Evolutionary conservation across 2,329 filamentous ascomycete species (phyloP).

Genomic region (Aspergillus awamori): DNA sequence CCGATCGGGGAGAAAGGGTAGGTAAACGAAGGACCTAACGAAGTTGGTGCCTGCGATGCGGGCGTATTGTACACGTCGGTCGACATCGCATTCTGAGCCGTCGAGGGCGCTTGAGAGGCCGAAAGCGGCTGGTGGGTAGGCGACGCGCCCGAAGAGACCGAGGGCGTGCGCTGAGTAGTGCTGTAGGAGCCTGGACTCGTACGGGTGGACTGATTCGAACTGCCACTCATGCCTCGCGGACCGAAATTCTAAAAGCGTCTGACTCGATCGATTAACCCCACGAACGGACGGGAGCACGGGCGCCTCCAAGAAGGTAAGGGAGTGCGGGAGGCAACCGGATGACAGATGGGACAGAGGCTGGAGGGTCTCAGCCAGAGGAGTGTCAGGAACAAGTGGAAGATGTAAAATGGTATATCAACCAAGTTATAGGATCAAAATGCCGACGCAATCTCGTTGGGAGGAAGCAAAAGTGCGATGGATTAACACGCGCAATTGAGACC

Average conservation of each 20-base stretch:
- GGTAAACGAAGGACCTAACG: slow-evolving; percentile 39
- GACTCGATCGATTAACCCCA: slow-evolving; percentile 17
- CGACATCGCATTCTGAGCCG: slow-evolving; percentile 48
- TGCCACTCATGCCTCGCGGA: slow-evolving; percentile 45
- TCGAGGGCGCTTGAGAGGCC: slow-evolving; percentile 39
- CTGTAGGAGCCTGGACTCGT: slow-evolving; percentile 46
- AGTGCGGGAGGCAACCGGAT: slow-evolving; percentile 17
- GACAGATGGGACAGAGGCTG: slow-evolving; percentile 14
- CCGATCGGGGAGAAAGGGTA: slow-evolving; percentile 45
- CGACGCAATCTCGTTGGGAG: not conserved
- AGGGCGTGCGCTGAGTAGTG: slow-evolving; percentile 43
- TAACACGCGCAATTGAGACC: slow-evolving; percentile 10
- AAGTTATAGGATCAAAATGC: not conserved
- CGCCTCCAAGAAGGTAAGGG: slow-evolving; percentile 20
- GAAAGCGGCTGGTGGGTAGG: slow-evolving; percentile 39
- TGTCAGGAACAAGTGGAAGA: slow-evolving; percentile 6
- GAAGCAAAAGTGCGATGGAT: slow-evolving; percentile 13
- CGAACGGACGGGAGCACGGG: slow-evolving; percentile 20
- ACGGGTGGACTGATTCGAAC: slow-evolving; percentile 45
- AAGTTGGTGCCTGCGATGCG: slow-evolving; percentile 40
- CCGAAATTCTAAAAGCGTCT: slow-evolving; percentile 12
- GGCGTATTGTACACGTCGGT: slow-evolving; percentile 46
- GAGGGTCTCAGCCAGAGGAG: not conserved
- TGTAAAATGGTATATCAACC: not conserved
- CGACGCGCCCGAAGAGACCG: slow-evolving; percentile 44